Conservation (phyloP, 2,329 filamentous ascomycete species). For the Ophiostoma quercus region DNA sequence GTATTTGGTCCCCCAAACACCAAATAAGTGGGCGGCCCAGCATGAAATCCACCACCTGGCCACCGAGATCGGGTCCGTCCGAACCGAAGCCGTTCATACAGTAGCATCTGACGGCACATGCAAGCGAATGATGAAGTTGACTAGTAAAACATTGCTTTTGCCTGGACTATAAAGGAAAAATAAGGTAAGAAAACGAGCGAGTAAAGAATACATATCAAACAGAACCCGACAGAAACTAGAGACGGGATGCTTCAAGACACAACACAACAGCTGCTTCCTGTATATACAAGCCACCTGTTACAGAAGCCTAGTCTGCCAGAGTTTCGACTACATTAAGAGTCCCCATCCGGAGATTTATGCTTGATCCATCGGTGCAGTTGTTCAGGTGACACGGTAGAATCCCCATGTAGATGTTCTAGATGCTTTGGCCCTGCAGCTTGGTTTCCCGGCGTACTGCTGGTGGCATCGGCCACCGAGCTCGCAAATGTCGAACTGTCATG, state of each 20-base stretch:
- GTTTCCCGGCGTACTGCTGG: background rate
- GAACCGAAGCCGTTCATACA: background rate
- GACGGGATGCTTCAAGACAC: background rate
- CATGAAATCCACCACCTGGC: conserved; percentile 3
- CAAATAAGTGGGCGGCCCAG: conserved; percentile 3
- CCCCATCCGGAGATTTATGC: background rate
- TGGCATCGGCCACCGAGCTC: background rate
- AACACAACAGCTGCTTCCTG: background rate
- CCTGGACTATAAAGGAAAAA: background rate
- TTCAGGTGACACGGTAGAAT: conserved; percentile 24
- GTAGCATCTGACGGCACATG: background rate
- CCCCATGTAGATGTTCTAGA: conserved; percentile 21
- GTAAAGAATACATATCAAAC: conserved; percentile 1
- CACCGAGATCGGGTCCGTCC: conserved; percentile 14
- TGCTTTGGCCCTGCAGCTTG: background rate
- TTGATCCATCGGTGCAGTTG: conserved; percentile 25
- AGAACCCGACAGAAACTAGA: background rate
- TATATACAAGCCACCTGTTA: background rate
- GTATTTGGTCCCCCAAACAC: conserved; percentile 5
- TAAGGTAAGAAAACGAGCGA: background rate
- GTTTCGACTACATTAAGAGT: background rate
- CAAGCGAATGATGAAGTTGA: background rate
- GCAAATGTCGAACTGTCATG: conserved; percentile 17
- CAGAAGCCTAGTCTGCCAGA: background rate
- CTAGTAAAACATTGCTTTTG: background rate